Conservation (phyloP, 2,329 filamentous ascomycete genomes). For the Herpotrichia juniperi region DNA sequence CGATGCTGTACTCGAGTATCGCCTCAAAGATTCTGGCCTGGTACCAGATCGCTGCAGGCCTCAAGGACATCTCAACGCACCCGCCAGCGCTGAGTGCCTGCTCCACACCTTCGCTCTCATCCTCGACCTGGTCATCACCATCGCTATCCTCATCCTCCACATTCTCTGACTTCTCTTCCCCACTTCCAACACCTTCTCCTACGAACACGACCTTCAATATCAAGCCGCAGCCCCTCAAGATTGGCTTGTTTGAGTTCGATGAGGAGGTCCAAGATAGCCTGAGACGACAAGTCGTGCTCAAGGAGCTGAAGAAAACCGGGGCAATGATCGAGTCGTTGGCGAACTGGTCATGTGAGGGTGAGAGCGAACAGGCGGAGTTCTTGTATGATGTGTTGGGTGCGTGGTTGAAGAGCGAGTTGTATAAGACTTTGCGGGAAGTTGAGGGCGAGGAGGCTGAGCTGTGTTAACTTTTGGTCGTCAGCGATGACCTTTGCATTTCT, state of each 20-base stretch:
- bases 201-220: conserved; percentile 26
- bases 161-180: conserved; percentile 22
- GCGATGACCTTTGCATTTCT: neutral
- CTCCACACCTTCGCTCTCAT: conserved; percentile 15
- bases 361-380: conserved; percentile 32
- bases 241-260: conserved; percentile 34
- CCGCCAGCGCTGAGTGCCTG: conserved; percentile 18
- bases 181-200: conserved; percentile 21
- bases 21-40: conserved; percentile 39
- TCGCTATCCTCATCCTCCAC: neutral
- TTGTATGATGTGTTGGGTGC: conserved; percentile 38
- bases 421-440: conserved; percentile 33
- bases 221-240: conserved; percentile 30
- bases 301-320: conserved; percentile 35
- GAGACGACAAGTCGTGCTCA: conserved; percentile 30
- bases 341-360: conserved; percentile 27
- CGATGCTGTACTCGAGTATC: conserved; percentile 44
- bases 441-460: conserved; percentile 12
- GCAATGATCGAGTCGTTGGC: conserved; percentile 36
- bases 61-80: conserved; percentile 20
- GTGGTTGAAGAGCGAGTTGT: conserved; percentile 40
- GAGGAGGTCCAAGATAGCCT: conserved; percentile 32
- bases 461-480: no score
- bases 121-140: conserved; percentile 4
- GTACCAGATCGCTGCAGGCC: conserved; percentile 38